These are phyloP conservation scores for Rhizopus stolonifer DNA, from an alignment of 371 early-diverging fungal species.

Conservation along the genomic window DNA sequence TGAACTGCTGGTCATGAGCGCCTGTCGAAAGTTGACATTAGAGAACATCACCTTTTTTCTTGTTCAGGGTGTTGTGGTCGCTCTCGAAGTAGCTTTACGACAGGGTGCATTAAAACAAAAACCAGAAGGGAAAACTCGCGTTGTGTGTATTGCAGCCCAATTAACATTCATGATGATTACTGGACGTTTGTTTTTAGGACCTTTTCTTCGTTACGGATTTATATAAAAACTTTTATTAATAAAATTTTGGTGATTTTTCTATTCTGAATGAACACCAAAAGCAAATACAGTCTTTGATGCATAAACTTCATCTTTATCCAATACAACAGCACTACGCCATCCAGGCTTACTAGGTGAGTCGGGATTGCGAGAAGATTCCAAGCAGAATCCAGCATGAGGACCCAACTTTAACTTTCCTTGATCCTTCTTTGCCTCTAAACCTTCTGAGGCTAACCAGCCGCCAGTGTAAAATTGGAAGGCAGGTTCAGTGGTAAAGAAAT, in stretches of 20 bases:
- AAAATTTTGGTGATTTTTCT: conserved; percentile 3
- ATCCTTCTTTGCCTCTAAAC: conserved; percentile 41
- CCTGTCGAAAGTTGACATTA: conserved; percentile 33
- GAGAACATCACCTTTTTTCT: conserved; percentile 36
- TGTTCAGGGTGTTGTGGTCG: conserved; percentile 28
- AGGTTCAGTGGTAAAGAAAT: conserved; percentile 64
- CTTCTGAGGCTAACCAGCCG: conserved; percentile 48
- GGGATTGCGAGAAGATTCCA: conserved; percentile 72
- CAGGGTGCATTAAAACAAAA: conserved; percentile 20
- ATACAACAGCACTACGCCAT: conserved; percentile 49
- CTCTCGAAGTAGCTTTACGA: conserved; percentile 22
- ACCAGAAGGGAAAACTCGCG: conserved; percentile 12
- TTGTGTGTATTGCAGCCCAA: conserved; percentile 11
- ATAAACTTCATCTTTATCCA: conserved; percentile 47
- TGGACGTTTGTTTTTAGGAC: conserved; percentile 23
- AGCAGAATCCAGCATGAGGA: conserved; percentile 59
- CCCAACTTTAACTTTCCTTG: conserved; percentile 31
- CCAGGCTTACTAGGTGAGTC: conserved; percentile 67
- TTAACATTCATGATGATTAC: conserved; percentile 14
- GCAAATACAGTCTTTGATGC: conserved; percentile 46
- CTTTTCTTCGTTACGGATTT: conserved; percentile 25
- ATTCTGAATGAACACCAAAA: conserved; percentile 41
- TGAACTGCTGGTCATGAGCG: conserved; percentile 37
- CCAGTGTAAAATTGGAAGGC: conserved; percentile 80
- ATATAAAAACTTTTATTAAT: not conserved